Evolutionary conservation across 805 yeast species (phyloP).

Genomic region (Myxozyma neotropica): DNA sequence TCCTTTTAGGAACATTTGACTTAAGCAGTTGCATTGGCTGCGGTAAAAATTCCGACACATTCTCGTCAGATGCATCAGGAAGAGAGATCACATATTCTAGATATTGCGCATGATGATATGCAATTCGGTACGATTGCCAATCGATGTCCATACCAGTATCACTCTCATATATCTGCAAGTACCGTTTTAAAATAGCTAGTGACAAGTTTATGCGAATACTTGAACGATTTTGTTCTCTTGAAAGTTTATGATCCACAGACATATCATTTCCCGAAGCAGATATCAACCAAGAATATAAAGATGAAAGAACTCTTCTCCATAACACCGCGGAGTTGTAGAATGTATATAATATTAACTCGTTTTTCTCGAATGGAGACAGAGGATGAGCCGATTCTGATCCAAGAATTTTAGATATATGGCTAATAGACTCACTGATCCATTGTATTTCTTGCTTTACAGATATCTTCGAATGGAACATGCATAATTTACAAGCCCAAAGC

Average conservation of each 20-base stretch:
- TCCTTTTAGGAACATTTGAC: not conserved
- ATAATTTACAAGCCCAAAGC: slow-evolving; percentile 13
- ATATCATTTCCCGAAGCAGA: not conserved
- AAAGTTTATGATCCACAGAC: not conserved
- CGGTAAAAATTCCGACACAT: not conserved
- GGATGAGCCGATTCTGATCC: not conserved
- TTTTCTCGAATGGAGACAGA: not conserved
- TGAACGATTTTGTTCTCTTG: not conserved
- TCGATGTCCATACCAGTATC: not conserved
- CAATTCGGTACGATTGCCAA: not conserved
- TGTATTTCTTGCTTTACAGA: not conserved
- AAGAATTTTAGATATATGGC: slow-evolving; percentile 1
- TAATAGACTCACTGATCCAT: slow-evolving; percentile 8
- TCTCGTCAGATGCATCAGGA: not conserved
- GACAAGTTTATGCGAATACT: not conserved
- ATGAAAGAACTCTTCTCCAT: slow-evolving; percentile 10
- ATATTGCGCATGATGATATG: not conserved
- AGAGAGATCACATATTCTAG: not conserved
- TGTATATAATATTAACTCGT: not conserved
- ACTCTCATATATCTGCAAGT: not conserved
- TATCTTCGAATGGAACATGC: not conserved
- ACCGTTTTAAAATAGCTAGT: not conserved
- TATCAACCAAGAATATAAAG: not conserved
- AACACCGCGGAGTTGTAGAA: not conserved
- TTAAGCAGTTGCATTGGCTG: not conserved